Conservation (phyloP, 176 grass and related monocot species). For the Eremochloa ophiuroides region DNA sequence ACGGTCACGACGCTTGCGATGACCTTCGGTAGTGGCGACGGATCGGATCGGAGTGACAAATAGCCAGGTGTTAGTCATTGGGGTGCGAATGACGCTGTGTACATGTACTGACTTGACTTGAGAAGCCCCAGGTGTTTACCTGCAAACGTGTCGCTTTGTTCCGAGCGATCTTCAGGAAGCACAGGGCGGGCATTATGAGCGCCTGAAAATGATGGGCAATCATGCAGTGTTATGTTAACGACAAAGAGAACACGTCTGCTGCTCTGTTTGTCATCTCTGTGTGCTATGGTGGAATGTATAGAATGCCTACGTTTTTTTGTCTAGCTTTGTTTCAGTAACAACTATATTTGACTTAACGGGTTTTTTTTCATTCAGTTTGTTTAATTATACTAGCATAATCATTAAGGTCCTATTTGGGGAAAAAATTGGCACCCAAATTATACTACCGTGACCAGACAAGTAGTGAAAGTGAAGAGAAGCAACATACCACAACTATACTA, state of each 20-base stretch:
- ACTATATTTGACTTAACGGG: not conserved
- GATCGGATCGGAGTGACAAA: not conserved
- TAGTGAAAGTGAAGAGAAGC: not conserved
- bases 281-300: too few species aligned
- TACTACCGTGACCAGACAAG: not conserved
- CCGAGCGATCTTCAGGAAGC: conserved; percentile 74
- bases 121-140: conserved; percentile 22
- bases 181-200: conserved; percentile 79
- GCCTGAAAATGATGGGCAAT: conserved; percentile 36
- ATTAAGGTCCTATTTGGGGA: not conserved
- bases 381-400: not conserved
- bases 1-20: conserved; percentile 38
- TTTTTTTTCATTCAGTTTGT: not conserved
- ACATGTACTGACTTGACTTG: not conserved
- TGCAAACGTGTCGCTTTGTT: conserved; percentile 62
- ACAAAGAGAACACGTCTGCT: not conserved
- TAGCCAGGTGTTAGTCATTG: not conserved
- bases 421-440: not conserved
- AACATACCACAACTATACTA: conserved; percentile 82
- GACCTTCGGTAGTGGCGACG: conserved; percentile 37
- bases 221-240: not conserved
- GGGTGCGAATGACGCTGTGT: not conserved
- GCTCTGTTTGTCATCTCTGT: not conserved
- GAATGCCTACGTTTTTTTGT: too few species aligned
- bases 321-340: not conserved